Evolutionary conservation across 2,329 filamentous ascomycete species (phyloP).

Genomic region (Basipetospora sp.): DNA sequence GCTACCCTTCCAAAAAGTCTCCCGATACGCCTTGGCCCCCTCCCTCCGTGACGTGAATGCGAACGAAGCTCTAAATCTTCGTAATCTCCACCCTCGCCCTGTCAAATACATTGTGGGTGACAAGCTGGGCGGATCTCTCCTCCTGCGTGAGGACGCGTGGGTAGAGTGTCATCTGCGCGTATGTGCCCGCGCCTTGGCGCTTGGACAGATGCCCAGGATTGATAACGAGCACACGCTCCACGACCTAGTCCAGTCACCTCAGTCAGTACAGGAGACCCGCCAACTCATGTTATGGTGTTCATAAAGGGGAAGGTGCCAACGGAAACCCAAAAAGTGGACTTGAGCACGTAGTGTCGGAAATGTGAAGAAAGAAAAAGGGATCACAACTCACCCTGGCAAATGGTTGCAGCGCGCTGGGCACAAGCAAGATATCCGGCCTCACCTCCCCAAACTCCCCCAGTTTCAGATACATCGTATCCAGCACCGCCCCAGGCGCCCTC

Average conservation of each 20-base stretch:
- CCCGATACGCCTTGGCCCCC: too few relatives aligned
- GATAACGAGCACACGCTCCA: conserved; percentile 77
- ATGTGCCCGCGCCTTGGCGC: conserved; percentile 70
- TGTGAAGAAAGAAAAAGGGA: not conserved
- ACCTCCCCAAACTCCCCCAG: conserved; percentile 82
- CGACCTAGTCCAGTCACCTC: conserved; percentile 64
- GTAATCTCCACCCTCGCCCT: conserved; percentile 76
- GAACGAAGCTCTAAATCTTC: conserved; percentile 49
- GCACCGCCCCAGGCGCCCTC: conserved; percentile 54
- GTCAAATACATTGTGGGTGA: conserved; percentile 66
- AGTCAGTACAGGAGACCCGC: too few relatives aligned
- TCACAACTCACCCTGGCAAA: conserved; percentile 61
- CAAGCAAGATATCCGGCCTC: conserved; percentile 67
- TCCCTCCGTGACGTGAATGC: too few relatives aligned
- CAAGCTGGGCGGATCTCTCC: conserved; percentile 33
- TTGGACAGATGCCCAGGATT: conserved; percentile 85
- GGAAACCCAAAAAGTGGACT: too few relatives aligned
- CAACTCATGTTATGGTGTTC: too few relatives aligned
- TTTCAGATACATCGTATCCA: conserved; percentile 75
- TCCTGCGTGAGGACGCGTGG: conserved; percentile 49
- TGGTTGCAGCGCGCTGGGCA: conserved; percentile 68
- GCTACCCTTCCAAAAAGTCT: too few relatives aligned
- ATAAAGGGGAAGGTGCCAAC: too few relatives aligned
- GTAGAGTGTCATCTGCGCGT: conserved; percentile 62
- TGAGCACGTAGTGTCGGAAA: not conserved